These are phyloP conservation scores for Phytophthora idaei DNA, from an alignment of 352 stramenopile genomes.

Conservation along the genomic window DNA sequence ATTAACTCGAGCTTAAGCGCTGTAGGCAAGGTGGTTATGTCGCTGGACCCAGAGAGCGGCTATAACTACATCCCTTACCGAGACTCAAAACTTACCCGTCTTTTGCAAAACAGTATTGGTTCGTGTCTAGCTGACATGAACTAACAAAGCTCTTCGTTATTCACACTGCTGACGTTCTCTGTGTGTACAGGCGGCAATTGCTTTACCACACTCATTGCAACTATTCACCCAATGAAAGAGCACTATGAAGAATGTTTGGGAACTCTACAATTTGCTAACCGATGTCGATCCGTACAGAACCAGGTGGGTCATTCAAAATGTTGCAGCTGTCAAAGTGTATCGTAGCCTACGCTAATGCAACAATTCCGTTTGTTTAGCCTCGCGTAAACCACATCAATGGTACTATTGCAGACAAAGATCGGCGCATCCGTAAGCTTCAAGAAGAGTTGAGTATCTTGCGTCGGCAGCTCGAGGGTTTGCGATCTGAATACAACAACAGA, in stretches of 20 bases:
- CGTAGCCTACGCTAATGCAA: constrained; percentile 4
- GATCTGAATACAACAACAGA: constrained; percentile 77
- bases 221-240: constrained; percentile 88
- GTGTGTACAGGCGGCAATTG: constrained; percentile 76
- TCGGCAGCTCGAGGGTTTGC: constrained; percentile 68
- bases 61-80: constrained; percentile 91
- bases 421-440: constrained; percentile 83
- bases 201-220: constrained; percentile 85
- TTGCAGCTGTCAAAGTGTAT: neutral
- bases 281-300: constrained; percentile 91
- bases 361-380: constrained; percentile 33
- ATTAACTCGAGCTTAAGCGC: constrained; percentile 88
- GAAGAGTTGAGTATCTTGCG: constrained; percentile 69
- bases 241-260: constrained; percentile 92
- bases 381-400: constrained; percentile 88
- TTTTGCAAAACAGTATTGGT: constrained; percentile 89
- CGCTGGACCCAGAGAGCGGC: constrained; percentile 79
- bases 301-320: constrained; percentile 41
- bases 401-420: constrained; percentile 84
- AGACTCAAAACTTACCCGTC: constrained; percentile 83
- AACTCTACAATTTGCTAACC: constrained; percentile 92
- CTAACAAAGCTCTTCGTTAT: constrained; percentile 1
- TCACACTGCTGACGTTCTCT: neutral
- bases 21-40: constrained; percentile 90
- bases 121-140: neutral